Evolutionary conservation across 2,329 filamentous ascomycete genomes (phyloP).

Genomic region (Colletotrichum horii): DNA sequence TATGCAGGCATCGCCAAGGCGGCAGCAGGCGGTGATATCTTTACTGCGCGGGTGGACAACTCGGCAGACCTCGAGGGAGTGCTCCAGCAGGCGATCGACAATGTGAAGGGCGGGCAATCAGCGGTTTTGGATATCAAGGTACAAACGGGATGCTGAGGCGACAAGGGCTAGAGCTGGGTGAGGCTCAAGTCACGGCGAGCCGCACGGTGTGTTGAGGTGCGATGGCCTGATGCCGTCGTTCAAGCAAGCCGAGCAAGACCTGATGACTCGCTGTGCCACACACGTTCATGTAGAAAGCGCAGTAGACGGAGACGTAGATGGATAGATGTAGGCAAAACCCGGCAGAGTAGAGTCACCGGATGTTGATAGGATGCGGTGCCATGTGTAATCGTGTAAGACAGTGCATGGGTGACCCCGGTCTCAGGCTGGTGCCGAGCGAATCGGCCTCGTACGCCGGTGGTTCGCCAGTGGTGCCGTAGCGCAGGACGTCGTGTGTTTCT

Average conservation of each 20-base stretch:
- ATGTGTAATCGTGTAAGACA: not conserved
- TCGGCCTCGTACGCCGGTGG: not conserved
- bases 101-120: constrained; percentile 53
- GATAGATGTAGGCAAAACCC: not conserved
- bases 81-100: constrained; percentile 53
- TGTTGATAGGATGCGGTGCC: not conserved
- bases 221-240: not conserved
- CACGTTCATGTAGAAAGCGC: not conserved
- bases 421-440: not conserved
- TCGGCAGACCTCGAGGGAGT: constrained; percentile 50
- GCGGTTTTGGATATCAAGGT: constrained; percentile 62
- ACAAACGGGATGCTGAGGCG: constrained; percentile 43
- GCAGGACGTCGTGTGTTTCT: not conserved
- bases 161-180: not conserved
- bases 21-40: constrained; percentile 50
- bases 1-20: constrained; percentile 35
- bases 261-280: not conserved
- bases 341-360: not conserved
- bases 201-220: not conserved
- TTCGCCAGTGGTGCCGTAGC: not conserved
- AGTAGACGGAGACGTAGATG: not conserved
- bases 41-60: constrained; percentile 52
- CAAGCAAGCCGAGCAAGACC: not conserved
- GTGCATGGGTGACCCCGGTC: not conserved
- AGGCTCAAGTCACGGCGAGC: not conserved